Evolutionary conservation across 2,329 filamentous ascomycete genomes (phyloP), one percentile per base, ranked within the genome.

Genomic region (Hymenoscyphus fructigenus): DNA sequence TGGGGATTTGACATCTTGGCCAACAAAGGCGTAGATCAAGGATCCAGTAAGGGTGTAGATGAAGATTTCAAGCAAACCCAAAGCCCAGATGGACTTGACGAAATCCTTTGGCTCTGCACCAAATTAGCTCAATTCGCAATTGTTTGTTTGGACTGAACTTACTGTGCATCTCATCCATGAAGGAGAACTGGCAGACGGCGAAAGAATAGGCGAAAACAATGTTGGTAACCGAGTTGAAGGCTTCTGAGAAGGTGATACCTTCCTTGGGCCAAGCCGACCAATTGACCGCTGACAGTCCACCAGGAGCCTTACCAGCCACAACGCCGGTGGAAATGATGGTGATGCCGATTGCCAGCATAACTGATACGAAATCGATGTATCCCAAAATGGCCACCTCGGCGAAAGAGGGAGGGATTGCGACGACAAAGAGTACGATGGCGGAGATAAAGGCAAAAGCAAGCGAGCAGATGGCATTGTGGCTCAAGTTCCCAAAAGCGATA

Each of bases 1-100:
- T 0, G 87, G 87, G 3, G 82, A 85, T 14, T 78, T 75, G 4
- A 90, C 85, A 2, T 78, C 74, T 5, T 76, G 75, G 10, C 87
- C 87, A 3, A 82, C 84, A 69, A 82, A 89, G 60, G 81, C 80
- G 77, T 89, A 90, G 67, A 89, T 84, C 3, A 89, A 78, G 1
- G 82, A 78, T 1, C 84, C 84, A 2, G 85, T 82, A 29, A 86
- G 66, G 58, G 85, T 79, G 75, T 90, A 89, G 64, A 88, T 79
- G 34, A 76, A 74, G 20, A 83, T 83, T 60, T 86, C 83, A 57
- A 81, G 75, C 15, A 77, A 74, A 68, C 86, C 84, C 1, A 87
- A 80, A 23, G 85, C 73, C 57, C 78, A 79, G 26, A 89, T 68
- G 1, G 72, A 71, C 50, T 74, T 74, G n/a, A 70, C 57, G 59